Evolutionary conservation across 768 basidiomycete species (phyloP).

Genomic region (Cubamyces sp.): DNA sequence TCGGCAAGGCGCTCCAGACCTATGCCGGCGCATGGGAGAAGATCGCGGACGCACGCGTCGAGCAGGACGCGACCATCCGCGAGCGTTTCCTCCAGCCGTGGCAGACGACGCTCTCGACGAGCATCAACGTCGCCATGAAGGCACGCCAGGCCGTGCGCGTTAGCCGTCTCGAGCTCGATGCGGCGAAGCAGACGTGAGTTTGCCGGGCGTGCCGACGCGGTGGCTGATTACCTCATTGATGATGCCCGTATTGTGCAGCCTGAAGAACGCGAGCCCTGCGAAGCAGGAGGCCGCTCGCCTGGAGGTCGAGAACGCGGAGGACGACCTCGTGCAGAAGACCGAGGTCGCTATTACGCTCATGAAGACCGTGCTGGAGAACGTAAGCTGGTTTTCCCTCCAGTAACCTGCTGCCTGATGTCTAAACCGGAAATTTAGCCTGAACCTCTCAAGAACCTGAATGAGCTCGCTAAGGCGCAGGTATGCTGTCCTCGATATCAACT

Average conservation of each 20-base stretch:
- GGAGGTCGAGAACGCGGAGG: constrained; percentile 91
- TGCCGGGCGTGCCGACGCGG: neutral
- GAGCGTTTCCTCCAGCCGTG: constrained; percentile 76
- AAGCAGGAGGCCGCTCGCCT: constrained; percentile 92
- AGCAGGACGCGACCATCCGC: constrained; percentile 77
- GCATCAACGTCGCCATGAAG: constrained; percentile 90
- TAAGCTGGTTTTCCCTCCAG: constrained; percentile 46
- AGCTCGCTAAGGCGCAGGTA: constrained; percentile 89
- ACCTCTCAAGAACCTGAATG: constrained; percentile 91
- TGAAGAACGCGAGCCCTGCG: constrained; percentile 75
- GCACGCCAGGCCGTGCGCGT: constrained; percentile 81
- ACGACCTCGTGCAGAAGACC: constrained; percentile 96
- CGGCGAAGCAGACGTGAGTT: constrained; percentile 84
- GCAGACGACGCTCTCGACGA: constrained; percentile 84
- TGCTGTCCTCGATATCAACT: neutral
- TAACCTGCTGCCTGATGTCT: neutral
- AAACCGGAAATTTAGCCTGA: constrained; percentile 66
- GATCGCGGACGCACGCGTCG: constrained; percentile 74
- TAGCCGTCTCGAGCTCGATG: constrained; percentile 86
- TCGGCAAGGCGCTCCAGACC: constrained; percentile 75
- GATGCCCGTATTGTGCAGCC: constrained; percentile 44
- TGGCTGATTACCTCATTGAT: neutral
- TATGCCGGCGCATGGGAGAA: constrained; percentile 88
- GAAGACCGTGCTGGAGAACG: constrained; percentile 99
- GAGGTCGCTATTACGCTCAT: constrained; percentile 96